phyloP scores from a whole-genome alignment of 2,329 filamentous ascomycete species.

The Aspergillus sclerotialis region DNA sequence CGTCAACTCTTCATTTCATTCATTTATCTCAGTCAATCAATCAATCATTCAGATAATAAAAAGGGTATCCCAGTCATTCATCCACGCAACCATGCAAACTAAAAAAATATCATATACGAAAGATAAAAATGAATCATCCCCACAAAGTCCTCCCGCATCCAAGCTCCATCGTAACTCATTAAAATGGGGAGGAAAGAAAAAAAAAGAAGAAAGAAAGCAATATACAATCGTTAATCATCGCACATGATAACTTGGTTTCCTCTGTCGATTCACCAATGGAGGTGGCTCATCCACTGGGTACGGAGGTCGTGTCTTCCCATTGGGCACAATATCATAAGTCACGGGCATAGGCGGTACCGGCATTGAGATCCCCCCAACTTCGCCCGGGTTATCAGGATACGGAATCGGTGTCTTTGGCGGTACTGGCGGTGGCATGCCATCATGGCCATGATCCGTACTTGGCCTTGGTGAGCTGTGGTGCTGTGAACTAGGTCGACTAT shows the following conservation, averaged over 20 bases:
- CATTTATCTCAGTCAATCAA: no score
- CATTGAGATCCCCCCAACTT: constrained; percentile 25
- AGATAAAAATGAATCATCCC: no score
- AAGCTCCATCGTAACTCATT: no score
- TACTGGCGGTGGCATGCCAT: constrained; percentile 54
- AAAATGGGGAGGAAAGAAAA: no score
- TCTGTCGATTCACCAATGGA: constrained; percentile 74
- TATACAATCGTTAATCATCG: constrained; percentile 28
- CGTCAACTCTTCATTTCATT: no score
- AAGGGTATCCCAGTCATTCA: no score
- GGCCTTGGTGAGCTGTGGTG: constrained; percentile 25
- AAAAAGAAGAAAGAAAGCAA: no score
- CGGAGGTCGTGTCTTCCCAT: constrained; percentile 47
- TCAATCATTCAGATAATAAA: no score
- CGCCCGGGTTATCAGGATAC: constrained; percentile 34
- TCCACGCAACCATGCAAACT: no score
- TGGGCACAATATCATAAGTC: constrained; percentile 10
- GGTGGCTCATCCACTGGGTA: constrained; percentile 79
- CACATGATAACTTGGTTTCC: constrained; percentile 68
- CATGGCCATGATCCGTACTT: constrained; percentile 26
- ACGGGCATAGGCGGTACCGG: constrained; percentile 28
- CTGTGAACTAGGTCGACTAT: constrained; percentile 21
- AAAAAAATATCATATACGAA: no score
- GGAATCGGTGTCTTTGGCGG: constrained; percentile 72
- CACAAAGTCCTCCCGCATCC: no score